These are phyloP conservation scores for Sugiyamaella marilandica DNA, from an alignment of 805 yeast species.

Conservation along the genomic window DNA sequence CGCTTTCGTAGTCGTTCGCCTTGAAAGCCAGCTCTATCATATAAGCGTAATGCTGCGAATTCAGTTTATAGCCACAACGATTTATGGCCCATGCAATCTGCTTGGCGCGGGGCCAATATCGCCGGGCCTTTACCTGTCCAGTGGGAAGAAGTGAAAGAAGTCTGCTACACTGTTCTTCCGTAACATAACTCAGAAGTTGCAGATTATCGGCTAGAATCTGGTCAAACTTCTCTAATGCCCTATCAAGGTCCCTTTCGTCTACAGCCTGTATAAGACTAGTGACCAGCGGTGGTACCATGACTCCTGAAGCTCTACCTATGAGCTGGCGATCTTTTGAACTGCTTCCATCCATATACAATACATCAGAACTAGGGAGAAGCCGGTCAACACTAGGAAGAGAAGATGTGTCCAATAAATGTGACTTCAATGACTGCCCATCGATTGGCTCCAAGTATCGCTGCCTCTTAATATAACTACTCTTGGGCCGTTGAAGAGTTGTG, in stretches of 20 bases:
- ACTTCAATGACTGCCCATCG: neutral
- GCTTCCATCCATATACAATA: neutral
- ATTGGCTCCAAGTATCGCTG: neutral
- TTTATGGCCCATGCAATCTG: constrained; percentile 19
- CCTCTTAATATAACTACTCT: neutral
- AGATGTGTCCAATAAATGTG: neutral
- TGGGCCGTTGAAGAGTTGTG: neutral
- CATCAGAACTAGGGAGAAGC: neutral
- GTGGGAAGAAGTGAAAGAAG: constrained; percentile 6
- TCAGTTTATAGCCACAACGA: constrained; percentile 17
- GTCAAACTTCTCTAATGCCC: constrained; percentile 18
- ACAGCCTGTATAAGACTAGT: constrained; percentile 2
- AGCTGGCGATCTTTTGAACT: neutral
- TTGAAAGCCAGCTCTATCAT: constrained; percentile 28
- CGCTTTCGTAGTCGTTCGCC: constrained; percentile 20
- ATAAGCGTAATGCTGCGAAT: constrained; percentile 23
- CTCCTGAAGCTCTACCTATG: neutral
- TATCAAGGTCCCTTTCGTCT: constrained; percentile 5
- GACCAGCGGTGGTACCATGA: neutral
- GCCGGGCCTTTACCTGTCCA: constrained; percentile 11
- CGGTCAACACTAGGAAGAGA: neutral
- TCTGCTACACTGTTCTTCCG: constrained; percentile 1
- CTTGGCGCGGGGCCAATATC: constrained; percentile 24
- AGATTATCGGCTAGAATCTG: constrained; percentile 11
- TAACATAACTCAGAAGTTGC: constrained; percentile 6